Conservation (phyloP, 768 basidiomycete species). For the Phaffia australis region DNA sequence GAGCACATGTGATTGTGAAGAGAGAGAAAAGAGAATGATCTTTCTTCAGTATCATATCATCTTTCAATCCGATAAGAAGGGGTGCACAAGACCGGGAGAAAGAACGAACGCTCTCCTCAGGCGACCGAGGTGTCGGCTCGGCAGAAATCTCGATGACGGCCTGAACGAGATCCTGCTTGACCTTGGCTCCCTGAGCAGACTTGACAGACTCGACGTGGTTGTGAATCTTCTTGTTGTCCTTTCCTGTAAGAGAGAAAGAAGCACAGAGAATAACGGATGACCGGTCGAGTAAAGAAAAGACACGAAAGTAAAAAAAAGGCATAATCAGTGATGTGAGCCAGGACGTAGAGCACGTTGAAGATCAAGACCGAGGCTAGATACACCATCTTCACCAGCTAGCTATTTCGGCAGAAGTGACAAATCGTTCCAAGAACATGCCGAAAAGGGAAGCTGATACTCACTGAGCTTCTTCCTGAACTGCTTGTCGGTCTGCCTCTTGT, state of each 20-base stretch:
- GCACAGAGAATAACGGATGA: background rate
- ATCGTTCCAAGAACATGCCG: background rate
- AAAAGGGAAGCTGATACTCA: slow-evolving; percentile 41
- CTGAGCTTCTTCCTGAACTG: slow-evolving; percentile 81
- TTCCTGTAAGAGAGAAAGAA: slow-evolving; percentile 47
- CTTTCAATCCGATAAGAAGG: too few relatives aligned
- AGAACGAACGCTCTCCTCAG: slow-evolving; percentile 24
- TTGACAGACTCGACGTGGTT: slow-evolving; percentile 42
- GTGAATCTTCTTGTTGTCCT: slow-evolving; percentile 74
- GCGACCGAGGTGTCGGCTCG: slow-evolving; percentile 23
- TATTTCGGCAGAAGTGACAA: too few relatives aligned
- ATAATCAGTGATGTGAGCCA: background rate
- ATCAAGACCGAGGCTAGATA: too few relatives aligned
- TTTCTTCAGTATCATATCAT: too few relatives aligned
- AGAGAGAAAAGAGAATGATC: background rate
- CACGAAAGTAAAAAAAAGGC: background rate
- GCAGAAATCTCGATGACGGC: slow-evolving; percentile 27
- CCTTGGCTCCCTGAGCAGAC: slow-evolving; percentile 43
- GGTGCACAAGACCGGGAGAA: too few relatives aligned
- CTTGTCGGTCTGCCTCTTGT: slow-evolving; percentile 76
- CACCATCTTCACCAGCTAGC: too few relatives aligned
- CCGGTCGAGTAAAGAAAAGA: background rate
- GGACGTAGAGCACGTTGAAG: too few relatives aligned
- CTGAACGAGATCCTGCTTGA: slow-evolving; percentile 28
- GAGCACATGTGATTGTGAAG: background rate